These are phyloP conservation scores for Isoetes engelmannii DNA, from an alignment of 83 land plant genomes.

Conservation along the genomic window DNA sequence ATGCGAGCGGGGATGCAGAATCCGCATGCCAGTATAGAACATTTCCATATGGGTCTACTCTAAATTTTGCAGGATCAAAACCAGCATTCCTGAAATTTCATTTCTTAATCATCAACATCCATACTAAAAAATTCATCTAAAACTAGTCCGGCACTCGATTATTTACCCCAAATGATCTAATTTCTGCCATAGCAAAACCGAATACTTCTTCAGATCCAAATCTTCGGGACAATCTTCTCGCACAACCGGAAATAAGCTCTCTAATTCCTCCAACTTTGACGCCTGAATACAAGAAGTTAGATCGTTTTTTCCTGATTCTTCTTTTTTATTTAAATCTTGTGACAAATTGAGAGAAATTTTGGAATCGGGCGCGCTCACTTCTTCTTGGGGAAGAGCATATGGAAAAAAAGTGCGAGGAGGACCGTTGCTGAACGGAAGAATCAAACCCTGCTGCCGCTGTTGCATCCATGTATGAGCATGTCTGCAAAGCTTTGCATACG, in stretches of 20 bases:
- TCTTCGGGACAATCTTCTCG: constrained; percentile 48
- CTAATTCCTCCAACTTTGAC: constrained; percentile 46
- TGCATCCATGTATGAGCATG: no score
- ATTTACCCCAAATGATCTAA: constrained; percentile 87
- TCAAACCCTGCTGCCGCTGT: no score
- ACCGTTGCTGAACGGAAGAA: constrained; percentile 49
- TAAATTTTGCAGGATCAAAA: constrained; percentile 84
- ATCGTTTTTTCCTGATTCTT: not conserved
- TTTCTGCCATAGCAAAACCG: constrained; percentile 75
- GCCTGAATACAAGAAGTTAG: constrained; percentile 35
- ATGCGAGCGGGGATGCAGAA: constrained; percentile 89
- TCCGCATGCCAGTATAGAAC: constrained; percentile 90
- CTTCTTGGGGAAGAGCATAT: constrained; percentile 44
- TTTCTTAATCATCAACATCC: no score
- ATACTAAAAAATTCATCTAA: no score
- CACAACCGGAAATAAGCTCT: constrained; percentile 63
- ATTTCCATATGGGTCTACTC: constrained; percentile 91
- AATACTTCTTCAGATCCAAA: constrained; percentile 38
- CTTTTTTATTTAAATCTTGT: no score
- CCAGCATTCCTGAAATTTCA: constrained; percentile 78
- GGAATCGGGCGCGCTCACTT: no score
- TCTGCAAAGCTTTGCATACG: constrained; percentile 74
- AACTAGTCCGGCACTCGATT: no score
- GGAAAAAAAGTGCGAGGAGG: constrained; percentile 74
- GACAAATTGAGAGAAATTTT: no score